These are phyloP conservation scores for Protomyces gravidus DNA, from an alignment of 1,139 yeast species.

Conservation along the genomic window DNA sequence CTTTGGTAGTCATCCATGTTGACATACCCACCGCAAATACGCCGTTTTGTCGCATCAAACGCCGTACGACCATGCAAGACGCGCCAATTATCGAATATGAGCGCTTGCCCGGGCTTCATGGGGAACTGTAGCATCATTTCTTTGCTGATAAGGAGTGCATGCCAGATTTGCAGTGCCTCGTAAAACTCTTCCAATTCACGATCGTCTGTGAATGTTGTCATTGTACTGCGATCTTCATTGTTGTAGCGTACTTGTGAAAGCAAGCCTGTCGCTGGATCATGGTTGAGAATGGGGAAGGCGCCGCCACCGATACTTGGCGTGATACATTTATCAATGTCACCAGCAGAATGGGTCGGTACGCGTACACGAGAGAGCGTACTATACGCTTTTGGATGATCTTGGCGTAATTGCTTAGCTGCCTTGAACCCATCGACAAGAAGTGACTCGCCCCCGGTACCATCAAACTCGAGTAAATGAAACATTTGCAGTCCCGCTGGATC, in stretches of 20 bases:
- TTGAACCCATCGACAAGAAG: slow-evolving; percentile 66
- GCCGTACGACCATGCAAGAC: slow-evolving; percentile 68
- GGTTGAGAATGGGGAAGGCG: slow-evolving; percentile 54
- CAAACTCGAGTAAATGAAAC: slow-evolving; percentile 62
- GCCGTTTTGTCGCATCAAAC: slow-evolving; percentile 58
- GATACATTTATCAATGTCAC: slow-evolving; percentile 64
- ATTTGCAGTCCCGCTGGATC: slow-evolving; percentile 72
- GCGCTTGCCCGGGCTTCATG: slow-evolving; percentile 58
- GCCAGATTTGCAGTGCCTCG: slow-evolving; percentile 58
- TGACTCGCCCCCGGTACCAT: slow-evolving; percentile 70
- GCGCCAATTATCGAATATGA: slow-evolving; percentile 74
- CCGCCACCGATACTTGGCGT: slow-evolving; percentile 55
- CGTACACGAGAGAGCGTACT: slow-evolving; percentile 52
- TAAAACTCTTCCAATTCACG: slow-evolving; percentile 53
- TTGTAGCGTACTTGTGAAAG: slow-evolving; percentile 71
- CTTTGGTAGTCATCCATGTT: slow-evolving; percentile 67
- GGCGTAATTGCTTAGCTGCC: slow-evolving; percentile 53
- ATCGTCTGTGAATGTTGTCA: slow-evolving; percentile 56
- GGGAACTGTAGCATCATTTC: slow-evolving; percentile 56
- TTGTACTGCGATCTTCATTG: slow-evolving; percentile 66
- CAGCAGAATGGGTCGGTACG: slow-evolving; percentile 74
- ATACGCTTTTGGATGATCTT: slow-evolving; percentile 53
- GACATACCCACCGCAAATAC: slow-evolving; percentile 74
- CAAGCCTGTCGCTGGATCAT: slow-evolving; percentile 50
- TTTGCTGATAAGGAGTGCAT: slow-evolving; percentile 49